Conservation (phyloP, 352 stramenopile species). For the Phytophthora pini region DNA sequence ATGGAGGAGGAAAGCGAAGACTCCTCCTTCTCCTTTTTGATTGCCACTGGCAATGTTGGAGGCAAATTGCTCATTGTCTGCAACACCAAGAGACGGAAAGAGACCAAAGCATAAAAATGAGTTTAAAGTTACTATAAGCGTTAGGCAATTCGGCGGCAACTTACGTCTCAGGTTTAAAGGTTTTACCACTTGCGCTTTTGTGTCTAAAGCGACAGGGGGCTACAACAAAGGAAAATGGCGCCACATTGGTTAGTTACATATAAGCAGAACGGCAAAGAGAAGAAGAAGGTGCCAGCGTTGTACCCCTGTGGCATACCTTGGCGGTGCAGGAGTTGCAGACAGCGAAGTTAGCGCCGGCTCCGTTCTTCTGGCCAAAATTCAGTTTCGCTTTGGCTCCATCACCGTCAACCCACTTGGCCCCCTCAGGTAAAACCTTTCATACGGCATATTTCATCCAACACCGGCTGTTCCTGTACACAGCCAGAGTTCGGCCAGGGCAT, state of each 20-base stretch:
- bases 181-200: background rate
- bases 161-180: slow-evolving; percentile 6
- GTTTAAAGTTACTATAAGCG: background rate
- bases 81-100: slow-evolving; percentile 5
- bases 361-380: slow-evolving; percentile 35
- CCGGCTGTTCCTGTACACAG: slow-evolving; percentile 13
- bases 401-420: slow-evolving; percentile 35
- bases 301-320: slow-evolving; percentile 2
- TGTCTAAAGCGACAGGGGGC: slow-evolving; percentile 35
- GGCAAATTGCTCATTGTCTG: slow-evolving; percentile 58
- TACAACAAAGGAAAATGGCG: background rate
- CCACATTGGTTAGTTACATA: background rate
- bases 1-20: slow-evolving; percentile 37
- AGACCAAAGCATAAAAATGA: slow-evolving; percentile 3
- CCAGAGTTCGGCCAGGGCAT: slow-evolving; percentile 30
- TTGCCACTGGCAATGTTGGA: slow-evolving; percentile 69
- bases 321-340: background rate
- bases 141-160: slow-evolving; percentile 1
- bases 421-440: slow-evolving; percentile 7
- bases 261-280: background rate
- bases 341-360: slow-evolving; percentile 7
- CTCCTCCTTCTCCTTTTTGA: slow-evolving; percentile 71
- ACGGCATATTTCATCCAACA: slow-evolving; percentile 22
- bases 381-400: slow-evolving; percentile 38
- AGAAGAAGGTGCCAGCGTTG: background rate